A percentile compares a stretch with the other conserved stretches of the same genome.
Evolutionary conservation across 306 rosid genomes (phyloP).

Genomic region (Castanea mollissima): DNA sequence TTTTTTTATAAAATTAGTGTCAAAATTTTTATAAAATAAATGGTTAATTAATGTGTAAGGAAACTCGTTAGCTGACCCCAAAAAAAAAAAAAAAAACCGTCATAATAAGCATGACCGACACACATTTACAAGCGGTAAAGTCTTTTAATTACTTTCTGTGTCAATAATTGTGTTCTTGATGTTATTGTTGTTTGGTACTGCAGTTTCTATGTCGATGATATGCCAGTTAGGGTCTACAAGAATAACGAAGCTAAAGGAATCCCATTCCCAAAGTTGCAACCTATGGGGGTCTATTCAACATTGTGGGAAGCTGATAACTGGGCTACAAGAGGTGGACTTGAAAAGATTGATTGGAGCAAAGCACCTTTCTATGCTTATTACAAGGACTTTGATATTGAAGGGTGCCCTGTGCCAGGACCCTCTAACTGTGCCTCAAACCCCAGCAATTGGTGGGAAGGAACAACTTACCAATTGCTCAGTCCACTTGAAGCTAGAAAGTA

Average conservation of each 20-base stretch:
- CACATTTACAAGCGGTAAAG: no score
- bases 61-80: no score
- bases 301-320: conserved; percentile 94
- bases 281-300: conserved; percentile 87
- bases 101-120: not conserved
- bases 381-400: conserved; percentile 90
- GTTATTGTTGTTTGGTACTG: conserved; percentile 1
- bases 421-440: conserved; percentile 56
- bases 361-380: conserved; percentile 83
- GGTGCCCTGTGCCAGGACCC: conserved; percentile 74
- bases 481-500: conserved; percentile 52
- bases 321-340: conserved; percentile 98
- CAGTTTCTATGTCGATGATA: conserved; percentile 70
- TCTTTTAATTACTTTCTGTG: no score
- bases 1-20: no score
- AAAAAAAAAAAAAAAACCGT: not conserved
- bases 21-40: rapidly evolving
- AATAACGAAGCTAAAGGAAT: conserved; percentile 71
- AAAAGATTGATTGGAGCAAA: conserved; percentile 89
- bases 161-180: not conserved
- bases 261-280: conserved; percentile 66
- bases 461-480: conserved; percentile 52
- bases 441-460: conserved; percentile 85
- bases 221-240: conserved; percentile 88
- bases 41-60: no score